Evolutionary conservation across 2,329 filamentous ascomycete species (phyloP), one percentile per base, ranked within the genome.

Genomic region (Phialophora macrospora): DNA sequence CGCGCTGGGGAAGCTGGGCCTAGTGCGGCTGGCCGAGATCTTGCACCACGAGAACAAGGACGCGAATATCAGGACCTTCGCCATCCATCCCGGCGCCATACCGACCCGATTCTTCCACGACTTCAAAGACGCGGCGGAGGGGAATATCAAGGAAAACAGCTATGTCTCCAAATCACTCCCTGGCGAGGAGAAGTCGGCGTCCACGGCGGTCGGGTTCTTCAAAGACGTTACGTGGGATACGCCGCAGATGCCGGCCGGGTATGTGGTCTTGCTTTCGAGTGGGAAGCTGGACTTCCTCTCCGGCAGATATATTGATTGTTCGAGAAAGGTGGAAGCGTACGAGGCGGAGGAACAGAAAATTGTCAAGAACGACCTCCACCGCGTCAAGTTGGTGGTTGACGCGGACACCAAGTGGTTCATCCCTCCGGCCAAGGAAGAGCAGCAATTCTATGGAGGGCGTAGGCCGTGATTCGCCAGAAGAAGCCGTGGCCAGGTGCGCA

Each of bases 1-100:
- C 28, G 63, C 65, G 4, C 32, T 70, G 5, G 69, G 67, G 2
- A 71, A 71, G 48, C 61, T 71, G 38, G 68, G 68, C 12, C 61
- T 68, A 58, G 65, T 71, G 17, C 67, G 69, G 17, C 48, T 71
- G 41, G 55, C 56, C 5, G 69, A 71, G 55, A 68, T 64, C n/a
- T 28, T 71, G 17, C 69, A 71, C 54, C 49, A 61, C 24, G 69
- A 71, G 56, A 71, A 71, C 60, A 66, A 70, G 28, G 69, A 70
- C 24, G 20, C 24, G 26, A 60, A 57, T 7, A 68, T 71, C 61
- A 69, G 63, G 49, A 57, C 65, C 4, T 71, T 71, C 46, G 65
- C 69, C 32, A 68, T 70, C 38, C 67, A 71, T 28, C 69, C 69
- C 1, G 69, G 69, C 9, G 67, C 65, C 32, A 66, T 71, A 17